Evolutionary conservation across 2,329 filamentous ascomycete genomes (phyloP), one percentile per base, ranked within the genome.

Genomic region (Bipolaris zeicola): DNA sequence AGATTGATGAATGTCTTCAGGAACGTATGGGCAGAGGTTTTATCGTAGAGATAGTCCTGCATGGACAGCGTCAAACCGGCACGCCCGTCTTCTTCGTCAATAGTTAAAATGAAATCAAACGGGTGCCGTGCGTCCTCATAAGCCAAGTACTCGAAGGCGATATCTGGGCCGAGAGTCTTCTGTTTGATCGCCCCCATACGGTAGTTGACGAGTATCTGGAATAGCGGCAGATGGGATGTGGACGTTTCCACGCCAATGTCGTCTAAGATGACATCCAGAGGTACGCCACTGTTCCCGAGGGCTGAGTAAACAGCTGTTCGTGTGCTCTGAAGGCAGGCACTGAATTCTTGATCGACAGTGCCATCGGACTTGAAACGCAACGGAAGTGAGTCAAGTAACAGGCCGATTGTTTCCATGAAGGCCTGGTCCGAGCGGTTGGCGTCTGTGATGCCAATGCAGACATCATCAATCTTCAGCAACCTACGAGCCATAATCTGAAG

Each of bases 171-270:
- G 13, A 62, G 65, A 80, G 76, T 31, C 67, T 69, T 5, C 78
- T 55, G 50, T 20, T 20, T 20, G 7, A 62, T 51, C 0, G 75
- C 67, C 0, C 73, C 76, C 5, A 82, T 50, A 79, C 39, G 28
- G 14, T 83, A 84, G 65, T 84, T 77, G 37, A 83, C 61, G 18
- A 79, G 76, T 0, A 69, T 75, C 62, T 86, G 83, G 70, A 84
- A 85, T 0, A 85, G 34, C 0, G 83, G 83, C 31, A 60, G 78
- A 47, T 79, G 61, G 0, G 69, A 56, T 0, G 75, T 52, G 0
- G 80, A 79, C 1, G 81, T 69, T 0, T 73, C 60, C 0, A 80
- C 72, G 2, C 73, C 66, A 1, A 85, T 68, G 24, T 81, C 69
- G 0, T 78, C 63, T 0, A 86, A 68, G 0, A 86, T 58, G 0